Evolutionary conservation across 176 grass and related monocot genomes (phyloP).

Genomic region (Oryza meyeriana): DNA sequence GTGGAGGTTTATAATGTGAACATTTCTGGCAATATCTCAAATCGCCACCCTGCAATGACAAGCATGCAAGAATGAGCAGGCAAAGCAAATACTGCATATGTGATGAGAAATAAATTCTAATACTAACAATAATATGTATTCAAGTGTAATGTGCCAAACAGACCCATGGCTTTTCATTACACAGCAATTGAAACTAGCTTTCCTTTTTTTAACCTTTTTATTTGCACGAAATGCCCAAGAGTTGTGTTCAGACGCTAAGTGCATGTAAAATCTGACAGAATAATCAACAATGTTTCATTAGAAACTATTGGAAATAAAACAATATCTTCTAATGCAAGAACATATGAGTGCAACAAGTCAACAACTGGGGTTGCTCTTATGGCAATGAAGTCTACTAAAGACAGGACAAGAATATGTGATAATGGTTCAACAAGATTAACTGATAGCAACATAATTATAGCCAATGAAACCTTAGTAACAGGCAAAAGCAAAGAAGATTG

Average conservation of each 20-base stretch:
- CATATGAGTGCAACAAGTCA: background rate
- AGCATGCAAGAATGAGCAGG: background rate
- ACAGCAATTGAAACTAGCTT: background rate
- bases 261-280: background rate
- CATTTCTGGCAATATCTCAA: slow-evolving; percentile 98
- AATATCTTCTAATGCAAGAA: background rate
- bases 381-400: background rate
- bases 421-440: background rate
- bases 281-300: background rate
- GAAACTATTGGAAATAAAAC: background rate
- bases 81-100: background rate
- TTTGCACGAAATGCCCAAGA: background rate
- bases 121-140: background rate
- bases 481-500: slow-evolving; percentile 3
- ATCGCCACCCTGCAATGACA: slow-evolving; percentile 79
- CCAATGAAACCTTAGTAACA: background rate
- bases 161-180: background rate
- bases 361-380: background rate
- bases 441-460: background rate
- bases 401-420: background rate
- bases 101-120: background rate
- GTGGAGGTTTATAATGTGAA: slow-evolving; percentile 87
- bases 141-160: slow-evolving; percentile 3
- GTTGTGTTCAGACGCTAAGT: background rate
- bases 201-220: background rate